Base-by-base conservation (phyloP, 768 basidiomycete genomes). In the Podaxis carcinomalis region DNA sequence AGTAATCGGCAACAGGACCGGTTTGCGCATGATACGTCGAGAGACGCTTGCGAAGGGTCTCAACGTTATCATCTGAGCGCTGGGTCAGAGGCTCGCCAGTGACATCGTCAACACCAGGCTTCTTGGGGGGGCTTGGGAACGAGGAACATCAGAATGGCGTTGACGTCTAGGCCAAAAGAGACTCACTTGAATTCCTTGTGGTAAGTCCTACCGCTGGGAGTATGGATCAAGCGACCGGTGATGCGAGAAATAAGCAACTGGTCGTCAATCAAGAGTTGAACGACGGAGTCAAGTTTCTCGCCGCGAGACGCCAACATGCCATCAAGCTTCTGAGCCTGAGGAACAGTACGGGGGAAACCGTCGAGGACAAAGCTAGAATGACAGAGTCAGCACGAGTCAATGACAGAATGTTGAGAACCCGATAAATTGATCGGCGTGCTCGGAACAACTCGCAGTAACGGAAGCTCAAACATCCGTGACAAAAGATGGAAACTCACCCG, bases 321-420 rank as follows among this genome's bases (percentile, higher is more conserved):
- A 70, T 96, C 96, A 57, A 99, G 88, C 75, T 97, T 98, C 76
- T 95, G 84, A 2, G 97, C 97, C 69, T 99, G 97, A 9, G 91
- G 88, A 37, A 98, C 93, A 3, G 96, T 98, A 46, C 97, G 89
- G 44, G 97, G 97, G 85, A 99, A 99, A n/a, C 97, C 97, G 69
- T 99, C 97, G 54, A 99, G 82, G 60, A 99, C 97, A 75, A 99
- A 99, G 39, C 96, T 98, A 66, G 36, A 47, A 14, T 56, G 42
- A 7, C n/a, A 49, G 56, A 62, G 13, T 57, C 42, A 55, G 64
- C 63, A 62, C 9, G 32, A 53, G 63, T 59, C 10, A 65, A 51
- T 51, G 36, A 46, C 57, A 57, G 56, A 35, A 58, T 62, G 51
- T 59, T n/a, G 37, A 63, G 62, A 58, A 55, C 36, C 16, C 53